Conservation (phyloP, 2,329 filamentous ascomycete genomes). For the Cladosporium sp. region DNA sequence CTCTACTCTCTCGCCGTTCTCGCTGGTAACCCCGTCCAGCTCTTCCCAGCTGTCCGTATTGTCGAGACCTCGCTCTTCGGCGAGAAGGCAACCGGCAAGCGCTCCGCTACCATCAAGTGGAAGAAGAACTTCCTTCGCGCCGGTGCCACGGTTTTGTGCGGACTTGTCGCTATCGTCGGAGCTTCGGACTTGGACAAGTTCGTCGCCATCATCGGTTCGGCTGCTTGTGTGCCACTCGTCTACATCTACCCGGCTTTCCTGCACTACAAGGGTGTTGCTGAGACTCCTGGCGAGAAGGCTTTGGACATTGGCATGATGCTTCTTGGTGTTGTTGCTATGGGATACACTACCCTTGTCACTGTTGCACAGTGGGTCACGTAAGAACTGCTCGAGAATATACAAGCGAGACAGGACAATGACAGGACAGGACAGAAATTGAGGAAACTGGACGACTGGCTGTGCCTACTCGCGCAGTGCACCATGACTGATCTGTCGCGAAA, state of each 20-base stretch:
- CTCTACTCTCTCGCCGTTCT: constrained; percentile 72
- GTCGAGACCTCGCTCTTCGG: constrained; percentile 68
- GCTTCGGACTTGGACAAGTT: constrained; percentile 72
- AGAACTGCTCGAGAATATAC: not conserved
- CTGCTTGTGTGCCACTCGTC: constrained; percentile 73
- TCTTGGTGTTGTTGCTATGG: constrained; percentile 66
- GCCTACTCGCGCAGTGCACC: not conserved
- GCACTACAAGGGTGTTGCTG: constrained; percentile 68
- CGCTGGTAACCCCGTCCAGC: constrained; percentile 71
- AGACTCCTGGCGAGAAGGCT: constrained; percentile 55
- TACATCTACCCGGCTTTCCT: constrained; percentile 74
- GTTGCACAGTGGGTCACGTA: constrained; percentile 32
- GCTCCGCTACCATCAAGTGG: constrained; percentile 67
- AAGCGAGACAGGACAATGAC: not conserved
- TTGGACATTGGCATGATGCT: constrained; percentile 64
- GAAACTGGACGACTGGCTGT: not conserved
- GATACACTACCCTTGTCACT: constrained; percentile 67
- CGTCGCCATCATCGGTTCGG: constrained; percentile 70
- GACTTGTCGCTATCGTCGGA: constrained; percentile 62
- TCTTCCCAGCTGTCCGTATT: constrained; percentile 73
- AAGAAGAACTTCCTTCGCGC: constrained; percentile 71
- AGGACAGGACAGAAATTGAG: not conserved
- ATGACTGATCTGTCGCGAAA: not conserved
- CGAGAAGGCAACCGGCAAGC: constrained; percentile 65
- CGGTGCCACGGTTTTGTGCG: constrained; percentile 58